Conservation (phyloP, 1,139 yeast genomes). For the Kazachstania sp. region DNA sequence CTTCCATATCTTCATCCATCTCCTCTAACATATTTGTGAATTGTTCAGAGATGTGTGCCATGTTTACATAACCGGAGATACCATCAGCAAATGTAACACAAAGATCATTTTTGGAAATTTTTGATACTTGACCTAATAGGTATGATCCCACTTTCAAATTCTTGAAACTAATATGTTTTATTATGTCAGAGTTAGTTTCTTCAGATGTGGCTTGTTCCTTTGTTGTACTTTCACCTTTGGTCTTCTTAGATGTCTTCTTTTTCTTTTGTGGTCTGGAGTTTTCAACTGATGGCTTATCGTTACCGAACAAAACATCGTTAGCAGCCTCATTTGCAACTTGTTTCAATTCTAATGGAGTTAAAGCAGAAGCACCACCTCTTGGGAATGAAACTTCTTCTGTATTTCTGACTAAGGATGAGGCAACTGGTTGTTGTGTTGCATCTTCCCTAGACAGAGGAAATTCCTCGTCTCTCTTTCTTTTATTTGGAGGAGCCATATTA, state of each 20-base stretch:
- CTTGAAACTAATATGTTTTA: conserved; percentile 56
- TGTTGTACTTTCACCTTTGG: conserved; percentile 3
- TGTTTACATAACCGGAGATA: conserved; percentile 69
- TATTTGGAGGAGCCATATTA: conserved; percentile 17
- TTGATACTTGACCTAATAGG: conserved; percentile 66
- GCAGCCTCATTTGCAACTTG: conserved; percentile 91
- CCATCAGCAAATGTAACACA: conserved; percentile 75
- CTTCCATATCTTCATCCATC: conserved; percentile 38
- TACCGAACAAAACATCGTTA: conserved; percentile 68
- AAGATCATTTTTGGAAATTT: conserved; percentile 54
- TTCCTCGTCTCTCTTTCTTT: conserved; percentile 35
- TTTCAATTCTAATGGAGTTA: conserved; percentile 84
- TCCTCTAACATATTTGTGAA: conserved; percentile 50
- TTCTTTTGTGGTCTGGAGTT: conserved; percentile 35
- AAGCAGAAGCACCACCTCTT: conserved; percentile 84
- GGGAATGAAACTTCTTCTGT: conserved; percentile 69
- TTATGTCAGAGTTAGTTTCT: conserved; percentile 29
- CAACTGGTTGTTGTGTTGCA: conserved; percentile 30
- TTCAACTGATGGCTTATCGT: conserved; percentile 29
- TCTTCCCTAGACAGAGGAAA: conserved; percentile 35
- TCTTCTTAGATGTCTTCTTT: conserved; percentile 13
- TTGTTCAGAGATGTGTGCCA: conserved; percentile 63
- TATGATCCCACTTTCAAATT: conserved; percentile 60
- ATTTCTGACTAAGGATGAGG: conserved; percentile 28
- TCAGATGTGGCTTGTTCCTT: conserved; percentile 27